These are phyloP conservation scores for Saccharomycopsis sp. DNA, from an alignment of 805 yeast species.

Conservation along the genomic window DNA sequence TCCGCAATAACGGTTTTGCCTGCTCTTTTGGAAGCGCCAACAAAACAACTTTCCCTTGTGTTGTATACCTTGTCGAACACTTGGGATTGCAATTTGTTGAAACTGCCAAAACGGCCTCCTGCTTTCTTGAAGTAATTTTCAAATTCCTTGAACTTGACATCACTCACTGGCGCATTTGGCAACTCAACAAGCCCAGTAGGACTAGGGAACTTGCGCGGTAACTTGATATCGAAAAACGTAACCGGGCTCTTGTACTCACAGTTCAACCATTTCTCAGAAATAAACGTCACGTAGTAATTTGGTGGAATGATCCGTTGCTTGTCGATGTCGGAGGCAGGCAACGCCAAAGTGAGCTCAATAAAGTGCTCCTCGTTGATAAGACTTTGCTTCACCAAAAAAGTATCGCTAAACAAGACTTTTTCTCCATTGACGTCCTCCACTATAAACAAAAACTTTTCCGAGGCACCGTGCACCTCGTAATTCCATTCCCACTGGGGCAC, in stretches of 20 bases:
- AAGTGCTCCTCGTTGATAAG: constrained; percentile 45
- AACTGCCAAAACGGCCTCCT: constrained; percentile 29
- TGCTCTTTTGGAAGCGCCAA: constrained; percentile 68
- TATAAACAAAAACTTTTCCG: constrained; percentile 58
- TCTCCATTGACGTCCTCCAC: constrained; percentile 86
- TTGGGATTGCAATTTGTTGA: constrained; percentile 72
- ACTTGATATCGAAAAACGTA: constrained; percentile 37
- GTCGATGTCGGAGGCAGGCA: constrained; percentile 33
- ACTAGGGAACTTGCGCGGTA: constrained; percentile 59
- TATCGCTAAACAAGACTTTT: constrained; percentile 49
- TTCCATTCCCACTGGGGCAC: constrained; percentile 79
- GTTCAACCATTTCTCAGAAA: constrained; percentile 83
- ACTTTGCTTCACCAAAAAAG: constrained; percentile 41
- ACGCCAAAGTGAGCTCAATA: constrained; percentile 56
- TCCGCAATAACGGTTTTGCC: constrained; percentile 71
- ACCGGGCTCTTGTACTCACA: constrained; percentile 58
- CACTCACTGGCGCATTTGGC: constrained; percentile 40
- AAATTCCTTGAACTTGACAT: constrained; percentile 42
- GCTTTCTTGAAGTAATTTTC: constrained; percentile 29
- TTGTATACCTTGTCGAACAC: constrained; percentile 51
- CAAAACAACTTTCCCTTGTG: constrained; percentile 47
- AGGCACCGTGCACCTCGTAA: constrained; percentile 45
- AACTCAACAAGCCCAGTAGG: constrained; percentile 49
- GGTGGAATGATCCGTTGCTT: constrained; percentile 43
- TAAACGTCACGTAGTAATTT: constrained; percentile 57